phyloP scores from a whole-genome alignment of 176 grass and related monocot genomes.

The Oryza rufipogon region DNA sequence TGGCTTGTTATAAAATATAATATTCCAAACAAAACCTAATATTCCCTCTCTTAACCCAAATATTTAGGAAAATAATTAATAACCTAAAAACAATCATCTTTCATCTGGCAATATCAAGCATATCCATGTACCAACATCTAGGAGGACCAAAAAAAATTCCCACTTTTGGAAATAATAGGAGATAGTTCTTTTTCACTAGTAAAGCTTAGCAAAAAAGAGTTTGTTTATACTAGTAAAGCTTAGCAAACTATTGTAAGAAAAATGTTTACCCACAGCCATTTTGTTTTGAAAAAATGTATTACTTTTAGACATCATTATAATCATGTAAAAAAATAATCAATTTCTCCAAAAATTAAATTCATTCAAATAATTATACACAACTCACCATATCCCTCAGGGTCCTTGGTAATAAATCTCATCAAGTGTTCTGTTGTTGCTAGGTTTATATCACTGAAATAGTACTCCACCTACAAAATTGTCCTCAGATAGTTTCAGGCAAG shows the following conservation, averaged over 20 bases:
- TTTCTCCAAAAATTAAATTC: background rate
- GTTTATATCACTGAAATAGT: slow-evolving; percentile 96
- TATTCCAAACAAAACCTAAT: background rate
- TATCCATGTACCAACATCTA: background rate
- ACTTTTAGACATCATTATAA: slow-evolving; percentile 9
- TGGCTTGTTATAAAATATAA: background rate
- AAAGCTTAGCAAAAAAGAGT: background rate
- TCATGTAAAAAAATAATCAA: background rate
- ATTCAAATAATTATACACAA: slow-evolving; percentile 40
- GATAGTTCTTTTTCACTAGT: background rate
- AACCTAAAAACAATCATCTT: background rate
- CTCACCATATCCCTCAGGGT: slow-evolving; percentile 91
- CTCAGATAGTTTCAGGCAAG: background rate
- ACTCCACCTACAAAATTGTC: slow-evolving; percentile 78
- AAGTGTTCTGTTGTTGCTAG: slow-evolving; percentile 93
- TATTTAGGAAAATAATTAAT: background rate
- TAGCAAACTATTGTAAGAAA: background rate
- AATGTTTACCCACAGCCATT: background rate
- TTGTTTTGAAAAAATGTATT: background rate
- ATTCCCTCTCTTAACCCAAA: background rate
- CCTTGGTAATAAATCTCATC: slow-evolving; percentile 94
- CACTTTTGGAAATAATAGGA: slow-evolving; percentile 10
- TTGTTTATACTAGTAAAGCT: background rate
- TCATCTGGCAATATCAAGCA: background rate
- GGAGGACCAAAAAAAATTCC: background rate